Evolutionary conservation across 805 yeast species (phyloP), one percentile per base, ranked within the genome.

Genomic region (Sungouiozyma ichnusensis): DNA sequence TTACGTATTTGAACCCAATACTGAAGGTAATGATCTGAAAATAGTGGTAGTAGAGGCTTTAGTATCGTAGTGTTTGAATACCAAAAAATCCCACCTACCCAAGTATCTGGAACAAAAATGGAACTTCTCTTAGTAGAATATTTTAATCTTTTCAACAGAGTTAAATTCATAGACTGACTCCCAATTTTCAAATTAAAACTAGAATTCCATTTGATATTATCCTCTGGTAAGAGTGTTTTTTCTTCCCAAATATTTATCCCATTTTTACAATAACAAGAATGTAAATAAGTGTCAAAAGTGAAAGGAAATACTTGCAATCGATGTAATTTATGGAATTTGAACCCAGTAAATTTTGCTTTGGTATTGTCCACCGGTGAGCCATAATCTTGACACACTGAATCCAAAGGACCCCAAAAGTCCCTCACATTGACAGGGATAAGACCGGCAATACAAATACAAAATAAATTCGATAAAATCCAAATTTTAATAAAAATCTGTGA

Each of bases 61-160:
- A 3, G 74, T 55, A 6, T 55, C 49, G 0, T 59, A 43, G 42
- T 8, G 34, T 46, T 38, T 18, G 68, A 60, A 50, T 83, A 77
- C 42, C 68, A 68, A 55, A 70, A 82, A 2, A 81, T 49, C 0
- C 78, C 86, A 4, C 88, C 90, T 2, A 82, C 73, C 61, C 74
- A 73, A 0, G 77, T 69, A 16, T 68, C 63, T 0, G 86, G 85
- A 14, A 74, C 61, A 51, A 67, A 77, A 5, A 76, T 52, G 1
- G 72, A 66, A 9, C 69, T 39, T 20, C 67, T 58, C 39, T 76
- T 62, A 11, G 54, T 55, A 0, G 75, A 73, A 50, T 73, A 79
- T 48, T 72, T 69, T 47, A 71, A 69, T 35, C 79, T 65, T 49
- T 87, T 67, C 58, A 75, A 83, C 43, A 79, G 55, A 44, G 78